Evolutionary conservation across 1,139 yeast genomes (phyloP).

Genomic region (Diutina sp.): DNA sequence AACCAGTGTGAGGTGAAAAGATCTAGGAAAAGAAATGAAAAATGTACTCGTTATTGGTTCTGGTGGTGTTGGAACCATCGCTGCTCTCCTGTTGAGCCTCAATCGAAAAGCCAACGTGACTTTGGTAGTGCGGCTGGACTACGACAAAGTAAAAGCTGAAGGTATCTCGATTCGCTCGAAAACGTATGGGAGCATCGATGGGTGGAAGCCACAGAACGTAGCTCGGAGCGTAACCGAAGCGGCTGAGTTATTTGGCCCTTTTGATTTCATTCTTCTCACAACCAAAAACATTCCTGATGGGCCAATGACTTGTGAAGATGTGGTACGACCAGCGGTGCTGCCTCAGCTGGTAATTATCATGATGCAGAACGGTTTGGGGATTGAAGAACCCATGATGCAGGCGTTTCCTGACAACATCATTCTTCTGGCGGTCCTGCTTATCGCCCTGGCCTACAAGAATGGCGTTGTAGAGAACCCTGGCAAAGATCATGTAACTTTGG

Average conservation of each 20-base stretch:
- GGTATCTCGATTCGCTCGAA: constrained; percentile 53
- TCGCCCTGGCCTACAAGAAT: constrained; percentile 47
- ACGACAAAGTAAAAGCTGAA: constrained; percentile 30
- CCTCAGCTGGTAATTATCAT: constrained; percentile 40
- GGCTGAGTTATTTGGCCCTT: constrained; percentile 20
- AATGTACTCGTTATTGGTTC: constrained; percentile 43
- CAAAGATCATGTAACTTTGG: constrained; percentile 41
- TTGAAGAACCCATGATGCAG: constrained; percentile 47
- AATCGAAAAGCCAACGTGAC: constrained; percentile 40
- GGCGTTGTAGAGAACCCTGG: constrained; percentile 40
- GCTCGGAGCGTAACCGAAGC: constrained; percentile 35
- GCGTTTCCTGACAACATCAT: constrained; percentile 46
- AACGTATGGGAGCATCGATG: constrained; percentile 42
- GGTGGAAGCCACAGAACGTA: constrained; percentile 42
- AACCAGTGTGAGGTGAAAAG: neutral
- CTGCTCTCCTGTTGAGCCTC: constrained; percentile 43
- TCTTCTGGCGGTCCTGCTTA: constrained; percentile 58
- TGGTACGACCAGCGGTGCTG: constrained; percentile 43
- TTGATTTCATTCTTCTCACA: constrained; percentile 59
- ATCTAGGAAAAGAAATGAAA: neutral
- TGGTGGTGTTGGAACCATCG: constrained; percentile 68
- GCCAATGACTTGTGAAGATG: constrained; percentile 37
- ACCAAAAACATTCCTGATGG: constrained; percentile 70
- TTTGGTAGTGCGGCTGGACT: constrained; percentile 54
- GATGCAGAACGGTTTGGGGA: constrained; percentile 65